A percentile compares a stretch with the other conserved stretches of the same genome.
Evolutionary conservation across 2,329 filamentous ascomycete species (phyloP).

Genomic region (Chrysosporium keratinophilum): DNA sequence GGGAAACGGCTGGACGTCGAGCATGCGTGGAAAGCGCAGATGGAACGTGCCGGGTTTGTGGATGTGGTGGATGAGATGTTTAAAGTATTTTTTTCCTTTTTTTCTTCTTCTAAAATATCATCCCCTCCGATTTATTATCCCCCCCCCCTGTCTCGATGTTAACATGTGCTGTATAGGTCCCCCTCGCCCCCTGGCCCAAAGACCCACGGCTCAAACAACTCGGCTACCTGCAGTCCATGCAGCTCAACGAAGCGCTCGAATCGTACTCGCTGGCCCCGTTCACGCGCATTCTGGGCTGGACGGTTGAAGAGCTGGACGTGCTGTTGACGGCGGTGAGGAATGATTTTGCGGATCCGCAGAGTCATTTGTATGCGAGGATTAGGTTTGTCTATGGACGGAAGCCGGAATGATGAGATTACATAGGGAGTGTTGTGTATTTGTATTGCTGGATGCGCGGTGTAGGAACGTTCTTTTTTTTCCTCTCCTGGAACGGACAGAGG

Average conservation of each 20-base stretch:
- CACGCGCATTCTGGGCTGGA: conserved; percentile 22
- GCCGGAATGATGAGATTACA: conserved; percentile 12
- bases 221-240: conserved; percentile 17
- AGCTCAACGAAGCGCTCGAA: conserved; percentile 20
- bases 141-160: no score
- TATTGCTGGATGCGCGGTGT: no score
- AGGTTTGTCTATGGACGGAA: conserved; percentile 23
- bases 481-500: no score
- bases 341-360: conserved; percentile 10
- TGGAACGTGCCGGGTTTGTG: no score
- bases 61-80: conserved; percentile 24
- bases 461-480: no score
- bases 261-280: conserved; percentile 22
- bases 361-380: conserved; percentile 10
- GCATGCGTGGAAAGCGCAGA: conserved; percentile 16
- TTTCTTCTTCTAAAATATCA: no score
- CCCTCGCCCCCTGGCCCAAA: conserved; percentile 29
- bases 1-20: conserved; percentile 31
- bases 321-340: conserved; percentile 7
- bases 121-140: no score
- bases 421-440: neutral
- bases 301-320: conserved; percentile 12
- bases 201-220: conserved; percentile 16
- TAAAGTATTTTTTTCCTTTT: no score
- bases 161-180: conserved; percentile 30